These are phyloP conservation scores for Fraxinus greggii DNA, from an alignment of 305 asterid species.

Conservation along the genomic window DNA sequence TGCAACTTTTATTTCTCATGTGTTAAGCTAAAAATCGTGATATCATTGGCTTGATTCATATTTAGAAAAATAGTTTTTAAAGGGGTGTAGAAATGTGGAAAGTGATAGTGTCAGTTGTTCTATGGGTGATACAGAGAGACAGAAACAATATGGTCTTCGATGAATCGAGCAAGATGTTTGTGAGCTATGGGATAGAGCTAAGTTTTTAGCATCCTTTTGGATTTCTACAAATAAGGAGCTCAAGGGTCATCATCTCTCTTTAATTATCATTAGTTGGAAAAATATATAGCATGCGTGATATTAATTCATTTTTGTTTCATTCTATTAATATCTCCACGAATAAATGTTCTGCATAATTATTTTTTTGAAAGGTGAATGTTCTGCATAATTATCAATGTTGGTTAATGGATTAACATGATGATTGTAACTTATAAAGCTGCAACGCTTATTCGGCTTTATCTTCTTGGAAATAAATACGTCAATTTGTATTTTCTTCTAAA, in stretches of 20 bases:
- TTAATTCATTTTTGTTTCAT: neutral
- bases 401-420: neutral
- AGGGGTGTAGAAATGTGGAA: neutral
- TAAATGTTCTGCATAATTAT: neutral
- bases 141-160: neutral
- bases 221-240: neutral
- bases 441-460: neutral
- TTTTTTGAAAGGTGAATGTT: too few species aligned
- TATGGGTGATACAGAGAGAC: neutral
- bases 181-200: neutral
- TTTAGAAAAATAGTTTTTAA: neutral
- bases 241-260: neutral
- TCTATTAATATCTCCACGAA: neutral
- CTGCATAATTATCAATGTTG: neutral
- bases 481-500: neutral
- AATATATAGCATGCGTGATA: neutral
- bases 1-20: neutral
- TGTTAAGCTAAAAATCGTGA: neutral
- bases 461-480: neutral
- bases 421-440: neutral
- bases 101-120: neutral
- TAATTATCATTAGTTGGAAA: neutral
- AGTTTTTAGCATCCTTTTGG: neutral
- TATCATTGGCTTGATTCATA: neutral
- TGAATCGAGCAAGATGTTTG: neutral